These are phyloP conservation scores for Pestalotiopsis sp. DNA, from an alignment of 2,329 filamentous ascomycete genomes.

Conservation along the genomic window DNA sequence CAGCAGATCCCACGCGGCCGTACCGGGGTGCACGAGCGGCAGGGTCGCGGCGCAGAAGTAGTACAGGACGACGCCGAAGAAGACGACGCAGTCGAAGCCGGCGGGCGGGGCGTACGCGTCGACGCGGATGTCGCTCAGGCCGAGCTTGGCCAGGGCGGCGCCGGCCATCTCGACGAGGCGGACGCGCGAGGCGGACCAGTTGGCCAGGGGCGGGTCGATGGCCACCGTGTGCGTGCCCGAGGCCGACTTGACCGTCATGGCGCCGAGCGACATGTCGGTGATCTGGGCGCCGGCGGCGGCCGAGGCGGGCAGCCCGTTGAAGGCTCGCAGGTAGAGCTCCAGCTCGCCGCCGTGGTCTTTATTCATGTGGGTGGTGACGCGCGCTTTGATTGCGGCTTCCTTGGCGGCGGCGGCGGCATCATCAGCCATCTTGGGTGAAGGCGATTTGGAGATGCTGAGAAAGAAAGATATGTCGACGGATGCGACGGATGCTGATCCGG, in stretches of 20 bases:
- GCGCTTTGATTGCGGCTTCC: conserved; percentile 43
- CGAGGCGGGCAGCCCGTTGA: conserved; percentile 55
- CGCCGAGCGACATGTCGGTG: conserved; percentile 62
- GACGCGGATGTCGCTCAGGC: conserved; percentile 50
- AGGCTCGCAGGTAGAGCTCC: conserved; percentile 75
- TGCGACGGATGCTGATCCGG: background rate
- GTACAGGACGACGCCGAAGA: conserved; percentile 55
- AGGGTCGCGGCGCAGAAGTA: conserved; percentile 50
- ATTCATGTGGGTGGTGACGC: conserved; percentile 86
- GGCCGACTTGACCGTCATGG: conserved; percentile 60
- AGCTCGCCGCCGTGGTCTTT: conserved; percentile 75
- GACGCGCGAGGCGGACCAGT: conserved; percentile 65
- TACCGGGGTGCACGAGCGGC: conserved; percentile 52
- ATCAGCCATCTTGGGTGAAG: background rate
- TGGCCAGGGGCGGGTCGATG: conserved; percentile 69
- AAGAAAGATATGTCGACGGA: background rate
- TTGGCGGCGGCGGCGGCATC: background rate
- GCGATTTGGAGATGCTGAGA: background rate
- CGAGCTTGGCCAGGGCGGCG: conserved; percentile 57
- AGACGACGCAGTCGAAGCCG: conserved; percentile 50
- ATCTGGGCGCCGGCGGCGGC: conserved; percentile 60
- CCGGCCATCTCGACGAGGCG: conserved; percentile 72
- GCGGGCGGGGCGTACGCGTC: conserved; percentile 40
- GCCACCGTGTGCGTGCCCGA: conserved; percentile 53
- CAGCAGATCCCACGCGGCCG: conserved; percentile 47